Percentiles rank a stretch among this genome's conserved stretches.
Conservation (phyloP, 2,329 filamentous ascomycete genomes). For the Albophoma yamanashiensis region DNA sequence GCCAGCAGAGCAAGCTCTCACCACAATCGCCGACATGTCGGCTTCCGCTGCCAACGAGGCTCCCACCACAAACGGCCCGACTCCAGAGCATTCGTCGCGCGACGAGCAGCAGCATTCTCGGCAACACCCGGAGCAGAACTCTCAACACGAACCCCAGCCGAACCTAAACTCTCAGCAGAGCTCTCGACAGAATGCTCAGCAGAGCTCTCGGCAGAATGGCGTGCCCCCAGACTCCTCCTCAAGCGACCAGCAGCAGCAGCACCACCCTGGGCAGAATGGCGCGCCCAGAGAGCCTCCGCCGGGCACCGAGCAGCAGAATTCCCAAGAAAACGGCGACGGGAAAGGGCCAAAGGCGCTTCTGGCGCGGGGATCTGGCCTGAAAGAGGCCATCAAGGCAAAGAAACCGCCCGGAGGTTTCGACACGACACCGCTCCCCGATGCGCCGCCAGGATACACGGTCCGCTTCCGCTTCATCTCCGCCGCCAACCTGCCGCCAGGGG, state of each 20-base stretch:
- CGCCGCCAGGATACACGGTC: constrained; percentile 70
- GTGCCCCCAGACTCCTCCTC: neutral
- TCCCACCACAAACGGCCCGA: neutral
- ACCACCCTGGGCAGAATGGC: neutral
- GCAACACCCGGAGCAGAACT: neutral
- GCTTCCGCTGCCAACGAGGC: neutral
- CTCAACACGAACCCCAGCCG: neutral
- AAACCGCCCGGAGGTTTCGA: constrained; percentile 70
- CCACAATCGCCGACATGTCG: neutral
- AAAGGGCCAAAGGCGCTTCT: neutral
- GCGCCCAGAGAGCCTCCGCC: neutral
- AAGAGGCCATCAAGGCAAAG: constrained; percentile 14
- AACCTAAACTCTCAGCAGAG: neutral
- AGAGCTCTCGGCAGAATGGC: neutral
- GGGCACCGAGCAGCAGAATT: neutral
- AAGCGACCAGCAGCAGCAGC: neutral
- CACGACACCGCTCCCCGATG: constrained; percentile 62
- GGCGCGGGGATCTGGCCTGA: constrained; percentile 6
- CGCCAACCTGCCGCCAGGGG: constrained; percentile 69
- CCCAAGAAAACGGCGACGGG: neutral
- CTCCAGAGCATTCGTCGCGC: neutral
- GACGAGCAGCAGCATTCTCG: neutral
- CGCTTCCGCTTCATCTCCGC: constrained; percentile 78
- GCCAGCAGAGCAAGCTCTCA: neutral
- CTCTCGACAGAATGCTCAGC: neutral